Conservation (phyloP, 2,329 filamentous ascomycete species). For the Nigrograna mackinnonii region DNA sequence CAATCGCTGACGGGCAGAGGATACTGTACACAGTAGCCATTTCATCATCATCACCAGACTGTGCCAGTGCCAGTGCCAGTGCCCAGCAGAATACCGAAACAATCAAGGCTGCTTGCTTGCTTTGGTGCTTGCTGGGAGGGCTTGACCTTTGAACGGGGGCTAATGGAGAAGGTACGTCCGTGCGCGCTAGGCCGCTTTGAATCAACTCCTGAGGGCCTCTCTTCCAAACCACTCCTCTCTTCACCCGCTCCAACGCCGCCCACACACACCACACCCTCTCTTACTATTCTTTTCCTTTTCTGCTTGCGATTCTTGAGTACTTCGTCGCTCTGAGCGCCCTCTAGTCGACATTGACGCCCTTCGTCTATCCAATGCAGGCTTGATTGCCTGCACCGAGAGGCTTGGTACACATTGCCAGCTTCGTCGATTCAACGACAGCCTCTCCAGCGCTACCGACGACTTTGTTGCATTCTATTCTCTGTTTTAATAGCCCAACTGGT, state of each 20-base stretch:
- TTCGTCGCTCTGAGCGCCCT: slow-evolving; percentile 23
- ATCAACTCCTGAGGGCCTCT: slow-evolving; percentile 5
- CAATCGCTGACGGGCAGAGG: too few species aligned
- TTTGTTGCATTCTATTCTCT: slow-evolving; percentile 37
- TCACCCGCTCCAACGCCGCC: slow-evolving; percentile 2
- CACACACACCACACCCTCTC: slow-evolving; percentile 30
- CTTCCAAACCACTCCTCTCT: slow-evolving; percentile 1
- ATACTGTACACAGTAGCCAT: too few species aligned
- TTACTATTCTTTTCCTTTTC: slow-evolving; percentile 37
- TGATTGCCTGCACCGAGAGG: slow-evolving; percentile 41
- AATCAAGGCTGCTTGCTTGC: too few species aligned
- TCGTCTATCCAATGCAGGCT: slow-evolving; percentile 41
- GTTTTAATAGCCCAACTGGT: slow-evolving; percentile 39
- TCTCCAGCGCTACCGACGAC: slow-evolving; percentile 33
- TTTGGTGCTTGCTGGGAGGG: too few species aligned
- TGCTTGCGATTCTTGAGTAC: slow-evolving; percentile 29
- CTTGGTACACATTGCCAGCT: slow-evolving; percentile 46
- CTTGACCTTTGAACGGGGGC: too few species aligned
- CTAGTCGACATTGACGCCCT: slow-evolving; percentile 23
- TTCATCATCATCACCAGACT: not conserved
- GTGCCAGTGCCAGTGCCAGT: slow-evolving; percentile 1
- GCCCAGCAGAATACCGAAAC: not conserved
- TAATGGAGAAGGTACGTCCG: not conserved
- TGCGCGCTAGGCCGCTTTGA: slow-evolving; percentile 3
- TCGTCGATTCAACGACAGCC: slow-evolving; percentile 40